phyloP scores from a whole-genome alignment of 177 flowering plant genomes.

The Vitis hybrid region DNA sequence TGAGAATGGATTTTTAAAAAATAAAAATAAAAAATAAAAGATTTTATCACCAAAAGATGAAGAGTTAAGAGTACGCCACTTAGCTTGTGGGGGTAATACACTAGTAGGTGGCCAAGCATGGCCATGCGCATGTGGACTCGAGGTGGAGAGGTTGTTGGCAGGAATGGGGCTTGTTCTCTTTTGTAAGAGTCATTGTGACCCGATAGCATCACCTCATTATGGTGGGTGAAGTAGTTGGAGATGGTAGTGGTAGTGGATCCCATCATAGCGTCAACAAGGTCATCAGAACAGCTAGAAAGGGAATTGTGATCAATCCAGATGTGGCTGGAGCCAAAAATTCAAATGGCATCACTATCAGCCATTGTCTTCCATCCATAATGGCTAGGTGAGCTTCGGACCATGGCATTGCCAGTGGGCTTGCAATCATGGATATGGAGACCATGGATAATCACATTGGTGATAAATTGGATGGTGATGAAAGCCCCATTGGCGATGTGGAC shows the following conservation, averaged over 20 bases:
- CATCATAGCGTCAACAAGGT: conserved; percentile 30
- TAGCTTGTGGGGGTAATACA: too few relatives aligned
- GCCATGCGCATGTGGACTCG: too few relatives aligned
- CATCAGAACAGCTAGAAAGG: conserved; percentile 27
- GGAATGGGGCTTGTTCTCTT: neutral
- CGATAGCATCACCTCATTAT: conserved; percentile 36
- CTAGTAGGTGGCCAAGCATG: too few relatives aligned
- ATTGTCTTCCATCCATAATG: conserved; percentile 34
- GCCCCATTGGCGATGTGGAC: conserved; percentile 33
- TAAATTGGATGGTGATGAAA: conserved; percentile 33
- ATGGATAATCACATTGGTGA: conserved; percentile 32
- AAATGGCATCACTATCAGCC: conserved; percentile 37
- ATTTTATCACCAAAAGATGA: too few relatives aligned
- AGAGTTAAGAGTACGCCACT: too few relatives aligned
- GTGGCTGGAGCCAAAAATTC: conserved; percentile 26
- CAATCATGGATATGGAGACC: conserved; percentile 34
- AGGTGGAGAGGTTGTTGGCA: too few relatives aligned
- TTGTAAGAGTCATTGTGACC: conserved; percentile 30
- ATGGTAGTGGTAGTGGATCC: conserved; percentile 29
- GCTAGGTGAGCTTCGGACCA: conserved; percentile 28
- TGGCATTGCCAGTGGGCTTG: conserved; percentile 29
- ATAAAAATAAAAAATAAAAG: too few relatives aligned
- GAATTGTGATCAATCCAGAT: conserved; percentile 37
- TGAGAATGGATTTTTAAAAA: too few relatives aligned
- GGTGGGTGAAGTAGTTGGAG: conserved; percentile 37